Base-by-base conservation (phyloP, 495 filamentous ascomycete species). In the Alectoria sarmentosa region DNA sequence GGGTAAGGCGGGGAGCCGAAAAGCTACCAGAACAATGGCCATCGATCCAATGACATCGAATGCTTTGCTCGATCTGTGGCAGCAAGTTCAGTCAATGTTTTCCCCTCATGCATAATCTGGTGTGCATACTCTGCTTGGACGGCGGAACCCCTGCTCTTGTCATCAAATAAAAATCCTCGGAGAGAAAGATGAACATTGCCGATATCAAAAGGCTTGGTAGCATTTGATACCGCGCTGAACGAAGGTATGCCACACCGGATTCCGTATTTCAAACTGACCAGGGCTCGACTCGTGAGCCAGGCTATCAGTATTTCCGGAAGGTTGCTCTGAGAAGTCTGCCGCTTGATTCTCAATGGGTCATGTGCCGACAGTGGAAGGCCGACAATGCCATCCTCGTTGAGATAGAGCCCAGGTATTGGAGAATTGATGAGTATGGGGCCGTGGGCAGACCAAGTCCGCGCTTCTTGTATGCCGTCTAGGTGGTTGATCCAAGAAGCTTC, bases 301-400 rank as follows among this genome's bases (percentile, higher is more conserved):
- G 6, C 42, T 32, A 30, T 41, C 6, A 26, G 21, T n/a, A 34
- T 60, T 30, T 17, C 9, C 17, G 28, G 37, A 28, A 26, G 11
- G 19, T n/a, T 44, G 7, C 9, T 42, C 17, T 15, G 21, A 17
- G 58, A 60, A 39, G 58, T 38, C 26, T 60, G 58, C 14, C 42
- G 17, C 21, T 42, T 60, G 5, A 60, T 44, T 17, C 58, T 26
- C 30, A 23, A 32, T 30, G 58, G 38, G 13, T 30, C 58, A 19
- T 5, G 28, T n/a, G 10, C 13, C 38, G 58, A 60, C 58, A 60
- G 32, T 21, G 36, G 58, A 44, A 60, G 58, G 26, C 38, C 58
- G 30, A 60, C 36, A 6, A 44, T 13, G 32, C 23, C 38, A 21
- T 26, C 23, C 7, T 34, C 15, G 19, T 42, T 44, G 38, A 60